phyloP scores from a whole-genome alignment of 257 asterid species.

The Forsythia viridissima region DNA sequence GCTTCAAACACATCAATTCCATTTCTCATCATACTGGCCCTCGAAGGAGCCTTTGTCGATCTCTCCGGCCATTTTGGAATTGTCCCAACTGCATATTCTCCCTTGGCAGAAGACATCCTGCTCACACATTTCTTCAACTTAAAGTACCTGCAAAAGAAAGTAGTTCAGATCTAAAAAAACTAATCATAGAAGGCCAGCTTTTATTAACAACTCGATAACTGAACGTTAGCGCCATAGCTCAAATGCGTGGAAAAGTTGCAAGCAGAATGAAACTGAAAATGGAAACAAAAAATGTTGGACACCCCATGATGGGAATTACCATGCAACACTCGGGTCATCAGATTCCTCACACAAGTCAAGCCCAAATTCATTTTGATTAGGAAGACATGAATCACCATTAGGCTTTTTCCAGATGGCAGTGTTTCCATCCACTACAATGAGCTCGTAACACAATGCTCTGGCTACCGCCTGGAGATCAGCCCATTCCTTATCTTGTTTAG shows the following conservation, averaged over 20 bases:
- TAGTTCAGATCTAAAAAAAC: conserved; percentile 7
- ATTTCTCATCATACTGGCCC: conserved; percentile 62
- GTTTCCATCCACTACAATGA: conserved; percentile 93
- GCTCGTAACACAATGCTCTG: conserved; percentile 82
- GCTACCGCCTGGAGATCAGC: conserved; percentile 94
- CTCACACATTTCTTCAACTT: conserved; percentile 86
- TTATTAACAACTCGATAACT: background rate
- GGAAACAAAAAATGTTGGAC: background rate
- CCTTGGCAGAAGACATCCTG: conserved; percentile 60
- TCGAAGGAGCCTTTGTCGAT: conserved; percentile 66
- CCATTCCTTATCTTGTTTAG: conserved; percentile 97
- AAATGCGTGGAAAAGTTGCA: background rate
- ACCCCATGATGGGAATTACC: conserved; percentile 42
- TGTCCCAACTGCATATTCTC: conserved; percentile 69
- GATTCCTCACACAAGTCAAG: conserved; percentile 70
- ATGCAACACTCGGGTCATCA: conserved; percentile 77
- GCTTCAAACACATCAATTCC: conserved; percentile 86
- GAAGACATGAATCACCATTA: conserved; percentile 69
- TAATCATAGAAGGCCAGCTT: conserved; percentile 12
- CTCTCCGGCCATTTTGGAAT: conserved; percentile 91
- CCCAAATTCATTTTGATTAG: conserved; percentile 84
- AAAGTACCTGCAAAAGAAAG: conserved; percentile 59
- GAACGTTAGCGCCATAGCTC: background rate
- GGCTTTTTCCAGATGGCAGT: conserved; percentile 97
- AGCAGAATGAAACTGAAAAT: background rate